Percentiles rank a stretch among this genome's conserved stretches.
phyloP scores from a whole-genome alignment of 257 asterid species.

The Misopates orontium region DNA sequence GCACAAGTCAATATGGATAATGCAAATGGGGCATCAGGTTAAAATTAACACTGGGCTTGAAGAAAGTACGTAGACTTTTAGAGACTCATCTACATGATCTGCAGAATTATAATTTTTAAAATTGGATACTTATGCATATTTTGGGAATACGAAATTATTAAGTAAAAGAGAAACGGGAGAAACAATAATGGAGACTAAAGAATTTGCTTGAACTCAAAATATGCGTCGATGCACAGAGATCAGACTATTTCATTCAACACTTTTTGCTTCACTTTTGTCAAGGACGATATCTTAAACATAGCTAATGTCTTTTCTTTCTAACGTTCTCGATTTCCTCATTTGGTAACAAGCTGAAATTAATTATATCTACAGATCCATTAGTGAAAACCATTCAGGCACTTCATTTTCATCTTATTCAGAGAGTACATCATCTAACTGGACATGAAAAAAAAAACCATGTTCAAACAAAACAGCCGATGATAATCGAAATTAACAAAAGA shows the following conservation, averaged over 20 bases:
- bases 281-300: slow-evolving; percentile 4
- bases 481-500: slow-evolving; percentile 1
- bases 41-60: too few relatives aligned
- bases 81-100: background rate
- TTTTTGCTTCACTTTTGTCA: background rate
- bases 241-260: background rate
- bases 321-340: background rate
- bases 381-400: slow-evolving; percentile 5
- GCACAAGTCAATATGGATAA: background rate
- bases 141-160: background rate
- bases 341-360: slow-evolving; percentile 4
- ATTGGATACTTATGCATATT: background rate
- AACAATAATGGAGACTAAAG: background rate
- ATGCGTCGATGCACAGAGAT: background rate
- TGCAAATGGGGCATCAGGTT: too few relatives aligned
- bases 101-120: slow-evolving; percentile 6
- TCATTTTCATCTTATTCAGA: too few relatives aligned
- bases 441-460: slow-evolving; percentile 9
- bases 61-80: background rate
- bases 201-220: background rate
- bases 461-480: background rate
- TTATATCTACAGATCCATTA: slow-evolving; percentile 9
- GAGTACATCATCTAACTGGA: slow-evolving; percentile 3
- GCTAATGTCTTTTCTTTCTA: background rate
- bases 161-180: background rate